Base-by-base conservation (phyloP, 257 asterid genomes). In the Nicotiana noctiflora region DNA sequence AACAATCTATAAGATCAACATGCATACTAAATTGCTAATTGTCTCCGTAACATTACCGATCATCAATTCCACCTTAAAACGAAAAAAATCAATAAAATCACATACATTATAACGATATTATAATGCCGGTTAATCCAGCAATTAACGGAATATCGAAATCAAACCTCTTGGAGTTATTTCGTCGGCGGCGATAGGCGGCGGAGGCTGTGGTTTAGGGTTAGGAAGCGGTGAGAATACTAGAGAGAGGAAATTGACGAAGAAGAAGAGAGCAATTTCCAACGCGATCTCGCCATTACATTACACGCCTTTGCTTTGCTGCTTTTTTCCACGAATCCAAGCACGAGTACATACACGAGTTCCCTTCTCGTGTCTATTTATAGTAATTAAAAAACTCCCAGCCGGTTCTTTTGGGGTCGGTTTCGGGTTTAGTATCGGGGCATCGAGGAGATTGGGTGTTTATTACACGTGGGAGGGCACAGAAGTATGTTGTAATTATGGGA, bases 301-400 rank as follows among this genome's bases (percentile, higher is more conserved):
- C 84, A 83, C 60, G 79, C 66, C 27, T 62, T 40, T 75, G 63
- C 57, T 23, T 7, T 76, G 88, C 87, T 88, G 88, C 68, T 83
- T 72, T 83, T 77, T 85, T 88, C 87, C 96, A 90, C 92, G 94
- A 92, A 88, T 91, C 93, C 61, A 86, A 83, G 66, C 88, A 79
- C 44, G 75, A 49, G 79, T 80, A 84, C 85, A 79, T 88, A 90
- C 94, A 89, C 93, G 93, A 84, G 83, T 87, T 86, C 52, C 27
- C 86, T 32, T 13, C 15, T 70, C 12, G 23, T 72, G 65, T 19
- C 75, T 44, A 57, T 56, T 12, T 44, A 72, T 40, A 75, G 46
- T 63, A 82, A 72, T 51, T 7, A 37, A 7, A 7, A 21, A 31
- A 25, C 8, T 8, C 1, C 3, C 1, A 4, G 1, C 1, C 6